Evolutionary conservation across 768 basidiomycete genomes (phyloP).

Genomic region (Hericium coralloides): DNA sequence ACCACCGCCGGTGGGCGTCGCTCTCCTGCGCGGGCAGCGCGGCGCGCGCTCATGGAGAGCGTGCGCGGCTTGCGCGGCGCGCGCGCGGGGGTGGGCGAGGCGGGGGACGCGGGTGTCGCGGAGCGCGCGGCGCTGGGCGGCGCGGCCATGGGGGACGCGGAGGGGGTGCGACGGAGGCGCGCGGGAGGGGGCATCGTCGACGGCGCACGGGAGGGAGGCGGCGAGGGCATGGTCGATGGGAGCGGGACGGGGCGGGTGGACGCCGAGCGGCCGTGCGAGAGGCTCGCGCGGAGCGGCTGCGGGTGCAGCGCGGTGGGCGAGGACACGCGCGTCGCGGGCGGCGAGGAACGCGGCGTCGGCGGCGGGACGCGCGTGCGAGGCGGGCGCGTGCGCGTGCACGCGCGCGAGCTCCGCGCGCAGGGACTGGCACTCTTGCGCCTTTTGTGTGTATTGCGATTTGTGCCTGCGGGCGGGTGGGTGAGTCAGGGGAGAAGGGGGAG

Average conservation of each 20-base stretch:
- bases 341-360: constrained; percentile 1
- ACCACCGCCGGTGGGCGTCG: neutral
- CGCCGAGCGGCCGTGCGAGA: constrained; percentile 3
- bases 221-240: neutral
- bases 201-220: neutral
- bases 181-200: neutral
- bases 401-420: constrained; percentile 15
- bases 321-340: constrained; percentile 13
- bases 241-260: neutral
- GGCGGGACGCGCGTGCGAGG: constrained; percentile 11
- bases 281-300: constrained; percentile 4
- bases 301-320: constrained; percentile 10
- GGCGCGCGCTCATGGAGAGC: constrained; percentile 8
- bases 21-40: neutral
- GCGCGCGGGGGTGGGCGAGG: constrained; percentile 3
- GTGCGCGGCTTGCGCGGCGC: constrained; percentile 13
- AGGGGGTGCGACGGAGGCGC: neutral
- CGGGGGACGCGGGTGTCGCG: constrained; percentile 5
- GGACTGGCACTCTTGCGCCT: constrained; percentile 16
- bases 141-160: neutral
- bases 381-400: constrained; percentile 7
- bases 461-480: neutral
- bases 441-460: constrained; percentile 13
- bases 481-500: neutral
- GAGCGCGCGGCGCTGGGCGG: neutral